Conservation (phyloP, 768 basidiomycete genomes). For the Auriscalpium vulgare region DNA sequence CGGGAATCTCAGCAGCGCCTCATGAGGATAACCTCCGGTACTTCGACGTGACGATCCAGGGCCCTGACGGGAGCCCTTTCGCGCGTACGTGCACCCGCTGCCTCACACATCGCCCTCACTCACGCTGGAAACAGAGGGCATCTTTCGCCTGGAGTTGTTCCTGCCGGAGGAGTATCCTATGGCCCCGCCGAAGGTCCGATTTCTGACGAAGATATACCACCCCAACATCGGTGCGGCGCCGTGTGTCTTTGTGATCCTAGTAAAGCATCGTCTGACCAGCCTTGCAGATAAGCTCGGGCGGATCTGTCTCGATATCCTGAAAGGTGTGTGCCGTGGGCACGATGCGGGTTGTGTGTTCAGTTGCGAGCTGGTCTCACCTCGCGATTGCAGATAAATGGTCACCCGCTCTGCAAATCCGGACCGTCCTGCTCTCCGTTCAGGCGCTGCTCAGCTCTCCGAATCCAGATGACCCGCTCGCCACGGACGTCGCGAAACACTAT, state of each 20-base stretch:
- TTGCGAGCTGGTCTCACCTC: neutral
- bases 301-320: constrained; percentile 97
- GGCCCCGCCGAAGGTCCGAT: constrained; percentile 96
- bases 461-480: constrained; percentile 91
- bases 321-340: constrained; percentile 47
- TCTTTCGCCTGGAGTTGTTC: constrained; percentile 95
- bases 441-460: constrained; percentile 95
- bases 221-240: constrained; percentile 88
- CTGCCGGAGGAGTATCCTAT: constrained; percentile 99
- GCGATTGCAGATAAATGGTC: constrained; percentile 87
- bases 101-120: neutral
- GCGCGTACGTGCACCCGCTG: constrained; percentile 33
- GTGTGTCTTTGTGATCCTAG: neutral
- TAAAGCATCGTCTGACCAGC: neutral
- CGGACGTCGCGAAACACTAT: constrained; percentile 96
- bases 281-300: constrained; percentile 86
- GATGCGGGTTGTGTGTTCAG: neutral
- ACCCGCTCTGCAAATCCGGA: constrained; percentile 96
- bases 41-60: constrained; percentile 96
- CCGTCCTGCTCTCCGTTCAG: constrained; percentile 93
- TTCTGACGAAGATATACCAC: constrained; percentile 99
- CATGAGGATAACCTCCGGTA: constrained; percentile 98
- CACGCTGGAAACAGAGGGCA: constrained; percentile 50
- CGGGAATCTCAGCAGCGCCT: constrained; percentile 90
- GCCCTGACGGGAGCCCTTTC: constrained; percentile 92